Evolutionary conservation across 805 yeast species (phyloP).

Genomic region (Ogataea zsoltii): DNA sequence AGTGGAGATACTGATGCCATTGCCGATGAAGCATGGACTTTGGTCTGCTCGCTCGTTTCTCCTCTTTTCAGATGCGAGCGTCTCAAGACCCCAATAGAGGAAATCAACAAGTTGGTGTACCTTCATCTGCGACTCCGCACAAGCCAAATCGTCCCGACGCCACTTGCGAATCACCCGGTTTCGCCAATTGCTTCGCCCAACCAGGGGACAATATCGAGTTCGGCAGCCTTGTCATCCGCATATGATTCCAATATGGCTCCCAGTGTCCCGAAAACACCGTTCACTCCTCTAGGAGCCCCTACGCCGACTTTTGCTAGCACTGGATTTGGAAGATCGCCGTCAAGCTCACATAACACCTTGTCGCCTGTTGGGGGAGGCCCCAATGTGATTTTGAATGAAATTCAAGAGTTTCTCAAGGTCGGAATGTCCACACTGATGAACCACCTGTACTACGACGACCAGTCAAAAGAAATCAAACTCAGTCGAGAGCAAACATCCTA

Average conservation of each 20-base stretch:
- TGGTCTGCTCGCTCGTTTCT: constrained; percentile 41
- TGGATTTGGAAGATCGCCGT: constrained; percentile 19
- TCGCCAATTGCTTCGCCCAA: constrained; percentile 16
- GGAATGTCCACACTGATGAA: constrained; percentile 38
- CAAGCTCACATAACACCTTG: constrained; percentile 16
- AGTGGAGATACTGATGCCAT: constrained; percentile 39
- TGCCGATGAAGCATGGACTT: constrained; percentile 52
- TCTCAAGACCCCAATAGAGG: constrained; percentile 56
- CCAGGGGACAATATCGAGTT: background rate
- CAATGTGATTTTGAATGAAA: constrained; percentile 43
- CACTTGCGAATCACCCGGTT: constrained; percentile 4
- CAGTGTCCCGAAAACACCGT: constrained; percentile 6
- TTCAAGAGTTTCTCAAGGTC: constrained; percentile 44
- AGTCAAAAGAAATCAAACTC: constrained; percentile 32
- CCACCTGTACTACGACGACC: constrained; percentile 30
- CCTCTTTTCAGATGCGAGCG: constrained; percentile 52
- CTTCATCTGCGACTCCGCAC: constrained; percentile 33
- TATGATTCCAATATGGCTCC: too few relatives aligned
- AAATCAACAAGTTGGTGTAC: constrained; percentile 49
- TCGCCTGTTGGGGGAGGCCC: constrained; percentile 26
- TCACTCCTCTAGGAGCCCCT: constrained; percentile 26
- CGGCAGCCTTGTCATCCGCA: background rate
- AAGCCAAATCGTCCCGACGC: constrained; percentile 7
- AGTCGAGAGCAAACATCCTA: constrained; percentile 24
- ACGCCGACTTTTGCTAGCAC: constrained; percentile 23